Evolutionary conservation across 2,329 filamentous ascomycete species (phyloP).

Genomic region (Emmonsiellopsis sp.): DNA sequence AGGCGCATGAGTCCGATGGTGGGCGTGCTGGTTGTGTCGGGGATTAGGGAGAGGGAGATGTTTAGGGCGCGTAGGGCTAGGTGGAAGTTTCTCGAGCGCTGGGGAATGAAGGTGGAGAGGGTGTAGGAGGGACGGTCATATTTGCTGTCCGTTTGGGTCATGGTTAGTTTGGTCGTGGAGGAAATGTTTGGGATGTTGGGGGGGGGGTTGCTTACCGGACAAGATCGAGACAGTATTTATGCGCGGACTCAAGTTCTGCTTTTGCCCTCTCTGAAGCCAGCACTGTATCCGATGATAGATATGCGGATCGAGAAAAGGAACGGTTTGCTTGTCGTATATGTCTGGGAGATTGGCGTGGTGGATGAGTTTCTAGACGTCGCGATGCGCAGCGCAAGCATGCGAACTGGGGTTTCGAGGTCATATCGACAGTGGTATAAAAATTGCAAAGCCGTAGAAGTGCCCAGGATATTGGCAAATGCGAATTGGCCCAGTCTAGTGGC

Average conservation of each 20-base stretch:
- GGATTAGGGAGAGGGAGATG: constrained; percentile 79
- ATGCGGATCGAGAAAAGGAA: constrained; percentile 17
- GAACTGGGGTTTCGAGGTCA: constrained; percentile 1
- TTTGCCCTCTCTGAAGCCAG: constrained; percentile 21
- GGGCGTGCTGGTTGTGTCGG: constrained; percentile 81
- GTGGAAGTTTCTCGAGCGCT: constrained; percentile 67
- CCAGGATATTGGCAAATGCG: too few species aligned
- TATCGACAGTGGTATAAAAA: not conserved
- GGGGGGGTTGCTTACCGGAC: constrained; percentile 35
- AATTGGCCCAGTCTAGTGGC: too few species aligned
- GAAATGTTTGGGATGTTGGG: not conserved
- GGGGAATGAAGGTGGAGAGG: constrained; percentile 74
- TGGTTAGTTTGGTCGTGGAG: not conserved
- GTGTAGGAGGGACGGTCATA: constrained; percentile 85
- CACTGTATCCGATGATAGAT: constrained; percentile 5
- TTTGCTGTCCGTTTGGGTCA: constrained; percentile 44
- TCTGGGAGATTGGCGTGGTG: not conserved
- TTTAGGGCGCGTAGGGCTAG: constrained; percentile 87
- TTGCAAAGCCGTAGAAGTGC: not conserved
- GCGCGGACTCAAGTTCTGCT: constrained; percentile 45
- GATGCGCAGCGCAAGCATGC: constrained; percentile 5
- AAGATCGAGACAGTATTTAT: constrained; percentile 50
- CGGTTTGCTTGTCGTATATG: constrained; percentile 8
- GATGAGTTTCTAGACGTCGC: not conserved
- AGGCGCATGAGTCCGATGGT: constrained; percentile 80